Evolutionary conservation across 2,329 filamentous ascomycete genomes (phyloP).

Genomic region (Fonsecaea nubica): DNA sequence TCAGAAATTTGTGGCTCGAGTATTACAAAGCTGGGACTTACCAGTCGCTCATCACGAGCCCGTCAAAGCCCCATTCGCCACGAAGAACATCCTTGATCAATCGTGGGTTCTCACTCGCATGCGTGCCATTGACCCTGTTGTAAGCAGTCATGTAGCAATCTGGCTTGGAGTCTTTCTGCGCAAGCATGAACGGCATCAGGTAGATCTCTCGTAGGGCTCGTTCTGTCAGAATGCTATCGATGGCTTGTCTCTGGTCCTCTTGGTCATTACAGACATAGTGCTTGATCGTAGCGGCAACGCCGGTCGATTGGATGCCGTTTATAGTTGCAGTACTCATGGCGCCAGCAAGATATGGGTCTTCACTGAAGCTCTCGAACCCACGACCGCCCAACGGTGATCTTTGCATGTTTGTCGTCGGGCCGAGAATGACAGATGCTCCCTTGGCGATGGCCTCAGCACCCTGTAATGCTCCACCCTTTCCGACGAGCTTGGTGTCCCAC

Average conservation of each 20-base stretch:
- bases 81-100: constrained; percentile 53
- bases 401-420: constrained; percentile 81
- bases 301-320: constrained; percentile 73
- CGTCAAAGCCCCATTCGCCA: constrained; percentile 56
- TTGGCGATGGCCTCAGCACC: constrained; percentile 75
- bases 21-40: constrained; percentile 35
- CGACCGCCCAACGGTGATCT: constrained; percentile 81
- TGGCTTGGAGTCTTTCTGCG: constrained; percentile 61
- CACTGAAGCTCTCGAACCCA: constrained; percentile 86
- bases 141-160: constrained; percentile 66
- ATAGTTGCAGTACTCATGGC: constrained; percentile 75
- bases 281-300: constrained; percentile 79
- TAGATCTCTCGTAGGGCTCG: constrained; percentile 68
- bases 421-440: constrained; percentile 75
- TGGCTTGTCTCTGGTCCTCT: constrained; percentile 53
- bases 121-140: constrained; percentile 62
- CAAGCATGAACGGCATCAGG: constrained; percentile 68
- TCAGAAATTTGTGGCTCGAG: neutral
- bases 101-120: constrained; percentile 51
- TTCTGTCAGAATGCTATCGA: constrained; percentile 54
- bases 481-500: constrained; percentile 75
- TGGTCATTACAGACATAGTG: constrained; percentile 60
- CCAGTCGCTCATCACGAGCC: constrained; percentile 57
- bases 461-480: constrained; percentile 72
- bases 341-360: constrained; percentile 79